Percentiles rank a stretch among this genome's conserved stretches.
Evolutionary conservation across 257 asterid species (phyloP).

Genomic region (Nicotiana tomentosiformis): DNA sequence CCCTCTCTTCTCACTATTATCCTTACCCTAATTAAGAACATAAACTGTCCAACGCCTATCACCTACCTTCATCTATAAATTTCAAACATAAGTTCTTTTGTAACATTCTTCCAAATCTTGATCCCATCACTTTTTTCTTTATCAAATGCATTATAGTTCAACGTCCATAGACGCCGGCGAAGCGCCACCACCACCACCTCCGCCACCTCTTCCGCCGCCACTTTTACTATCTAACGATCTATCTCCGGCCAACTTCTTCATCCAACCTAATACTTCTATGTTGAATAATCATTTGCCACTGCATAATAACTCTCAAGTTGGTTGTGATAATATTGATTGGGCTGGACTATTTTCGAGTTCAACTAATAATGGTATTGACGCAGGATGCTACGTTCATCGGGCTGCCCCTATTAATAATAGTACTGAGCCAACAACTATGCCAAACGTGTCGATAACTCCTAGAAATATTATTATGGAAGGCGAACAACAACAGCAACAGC

Average conservation of each 20-base stretch:
- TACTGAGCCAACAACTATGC: constrained; percentile 15
- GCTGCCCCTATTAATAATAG: not conserved
- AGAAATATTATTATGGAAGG: constrained; percentile 21
- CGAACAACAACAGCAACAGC: constrained; percentile 8
- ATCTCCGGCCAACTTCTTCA: not conserved
- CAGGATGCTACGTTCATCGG: too few relatives aligned
- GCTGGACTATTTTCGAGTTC: constrained; percentile 25
- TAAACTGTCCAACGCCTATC: constrained; percentile 21
- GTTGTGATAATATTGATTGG: constrained; percentile 40
- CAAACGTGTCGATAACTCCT: constrained; percentile 5
- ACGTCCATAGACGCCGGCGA: constrained; percentile 18
- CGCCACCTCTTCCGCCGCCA: not conserved
- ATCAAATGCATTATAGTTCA: not conserved
- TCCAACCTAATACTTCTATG: not conserved
- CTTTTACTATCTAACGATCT: not conserved
- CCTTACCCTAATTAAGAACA: not conserved
- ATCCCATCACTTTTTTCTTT: not conserved
- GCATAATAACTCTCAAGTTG: constrained; percentile 34
- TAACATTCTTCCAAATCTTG: constrained; percentile 15
- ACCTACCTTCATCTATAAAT: constrained; percentile 25
- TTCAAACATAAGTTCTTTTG: constrained; percentile 8
- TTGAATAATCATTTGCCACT: not conserved
- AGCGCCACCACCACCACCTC: not conserved
- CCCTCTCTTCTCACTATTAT: not conserved
- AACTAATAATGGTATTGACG: not conserved